Base-by-base conservation (phyloP, 371 early-diverging fungal species). In the Apophysomyces sp. region DNA sequence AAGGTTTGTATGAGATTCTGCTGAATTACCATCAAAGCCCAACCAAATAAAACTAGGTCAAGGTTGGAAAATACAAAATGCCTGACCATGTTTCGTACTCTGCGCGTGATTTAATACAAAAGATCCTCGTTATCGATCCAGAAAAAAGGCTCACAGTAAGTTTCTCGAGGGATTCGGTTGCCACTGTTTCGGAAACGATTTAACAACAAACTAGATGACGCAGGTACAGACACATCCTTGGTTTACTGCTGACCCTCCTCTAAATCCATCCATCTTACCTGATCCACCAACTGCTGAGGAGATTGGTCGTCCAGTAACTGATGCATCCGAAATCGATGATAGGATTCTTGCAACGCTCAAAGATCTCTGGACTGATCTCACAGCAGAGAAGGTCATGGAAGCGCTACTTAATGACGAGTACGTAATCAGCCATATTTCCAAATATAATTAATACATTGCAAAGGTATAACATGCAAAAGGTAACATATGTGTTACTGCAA, bases 11-110 rank as follows among this genome's bases (percentile, higher is more conserved):
- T 11, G 8, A 21, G 4, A 44, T 21, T 21, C 2, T 18, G 21
- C 0, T 21, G 49, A 9, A 21, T n/a, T n/a, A 37, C n/a, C 21
- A n/a, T 16, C 12, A 32, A 59, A 51, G 21, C 37, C 18, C 12
- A 18, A 16, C 39, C 30, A 28, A 36, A 1, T 6, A 26, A 9
- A 6, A 13, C 13, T 87, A 90, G 73, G 92, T 92, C 65, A 81
- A 81, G 59, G 41, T 62, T 41, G 81, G 81, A 28, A 77, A 77
- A 64, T 81, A 77, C 67, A 69, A 62, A 36, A 77, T 93, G 71
- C 92, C 93, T 2, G 84, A 87, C 6, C 77, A 87, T 58, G 75
- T 91, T 59, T 81, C 87, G 24, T 58, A 73, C 2, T 67, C 69
- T 24, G 90, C 92, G 11, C 72, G 81, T 34, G 92, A 94, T 58